Evolutionary conservation across 352 stramenopile species (phyloP).

Genomic region (Pythium phragmitis): DNA sequence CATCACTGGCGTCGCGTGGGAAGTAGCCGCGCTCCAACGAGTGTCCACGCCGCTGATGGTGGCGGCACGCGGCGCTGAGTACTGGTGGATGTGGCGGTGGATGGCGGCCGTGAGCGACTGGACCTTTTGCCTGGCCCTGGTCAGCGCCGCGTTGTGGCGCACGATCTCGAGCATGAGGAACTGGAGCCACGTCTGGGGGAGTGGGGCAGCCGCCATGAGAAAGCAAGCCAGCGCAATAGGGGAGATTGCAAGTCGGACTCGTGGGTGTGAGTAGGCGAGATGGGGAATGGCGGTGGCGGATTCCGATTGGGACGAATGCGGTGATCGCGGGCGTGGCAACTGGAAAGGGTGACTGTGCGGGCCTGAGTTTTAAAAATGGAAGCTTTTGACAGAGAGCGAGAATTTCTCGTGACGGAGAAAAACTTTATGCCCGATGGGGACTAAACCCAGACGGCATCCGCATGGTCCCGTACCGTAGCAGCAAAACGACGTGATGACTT

Average conservation of each 20-base stretch:
- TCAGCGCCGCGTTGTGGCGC: slow-evolving; percentile 6
- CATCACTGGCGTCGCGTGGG: not conserved
- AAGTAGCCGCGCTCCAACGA: not conserved
- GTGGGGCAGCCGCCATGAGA: not conserved
- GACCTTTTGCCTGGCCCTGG: not conserved
- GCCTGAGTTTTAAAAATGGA: not conserved
- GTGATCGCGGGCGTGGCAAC: not conserved
- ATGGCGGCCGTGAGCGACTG: not conserved
- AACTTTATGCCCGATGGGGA: too few species aligned
- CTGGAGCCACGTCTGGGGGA: slow-evolving; percentile 3
- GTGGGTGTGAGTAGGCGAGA: not conserved
- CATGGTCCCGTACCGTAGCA: not conserved
- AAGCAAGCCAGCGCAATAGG: not conserved
- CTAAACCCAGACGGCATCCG: not conserved
- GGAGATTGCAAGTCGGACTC: not conserved
- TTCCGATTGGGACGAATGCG: not conserved
- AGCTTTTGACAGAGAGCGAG: not conserved
- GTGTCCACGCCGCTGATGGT: too few species aligned
- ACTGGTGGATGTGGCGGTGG: slow-evolving; percentile 1
- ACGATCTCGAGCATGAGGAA: slow-evolving; percentile 11
- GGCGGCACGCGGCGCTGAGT: not conserved
- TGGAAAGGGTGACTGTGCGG: not conserved
- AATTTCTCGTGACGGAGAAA: not conserved
- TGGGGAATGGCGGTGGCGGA: not conserved
- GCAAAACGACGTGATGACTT: not conserved